These are phyloP conservation scores for Chlamydomonas incerta DNA, from an alignment of 139 green algal genomes.

Conservation along the genomic window DNA sequence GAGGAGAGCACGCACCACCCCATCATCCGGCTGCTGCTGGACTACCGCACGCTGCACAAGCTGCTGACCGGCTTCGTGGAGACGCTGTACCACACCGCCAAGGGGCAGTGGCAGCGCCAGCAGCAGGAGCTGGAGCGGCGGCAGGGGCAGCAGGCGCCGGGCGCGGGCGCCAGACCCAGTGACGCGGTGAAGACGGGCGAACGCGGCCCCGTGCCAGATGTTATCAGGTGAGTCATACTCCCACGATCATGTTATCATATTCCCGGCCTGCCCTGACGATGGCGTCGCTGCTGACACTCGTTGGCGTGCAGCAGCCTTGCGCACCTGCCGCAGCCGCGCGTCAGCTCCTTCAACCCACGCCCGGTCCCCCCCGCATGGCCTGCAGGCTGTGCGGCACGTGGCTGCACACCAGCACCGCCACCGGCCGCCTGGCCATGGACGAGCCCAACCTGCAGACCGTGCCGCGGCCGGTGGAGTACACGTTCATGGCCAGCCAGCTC, in stretches of 20 bases:
- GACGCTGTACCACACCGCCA: conserved; percentile 24
- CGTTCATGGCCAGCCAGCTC: conserved; percentile 36
- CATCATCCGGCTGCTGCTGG: conserved; percentile 68
- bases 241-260: not conserved
- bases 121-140: not conserved
- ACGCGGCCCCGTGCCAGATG: not conserved
- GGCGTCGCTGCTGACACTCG: too few relatives aligned
- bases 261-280: not conserved
- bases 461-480: conserved; percentile 62
- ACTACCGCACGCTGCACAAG: conserved; percentile 78
- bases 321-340: too few relatives aligned
- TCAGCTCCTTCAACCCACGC: too few relatives aligned
- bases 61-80: conserved; percentile 62
- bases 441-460: conserved; percentile 81
- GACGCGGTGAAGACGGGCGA: not conserved
- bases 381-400: conserved; percentile 68
- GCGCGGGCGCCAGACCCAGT: too few relatives aligned
- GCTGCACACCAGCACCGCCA: conserved; percentile 82
- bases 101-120: conserved; percentile 17
- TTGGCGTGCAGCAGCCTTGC: too few relatives aligned
- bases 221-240: not conserved
- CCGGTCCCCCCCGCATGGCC: not conserved
- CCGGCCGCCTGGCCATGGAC: conserved; percentile 86
- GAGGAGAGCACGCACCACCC: conserved; percentile 44
- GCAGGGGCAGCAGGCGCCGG: not conserved